A percentile compares a stretch with the other conserved stretches of the same genome.
phyloP scores from a whole-genome alignment of 2,329 filamentous ascomycete species.

The Escovopsis sp. region DNA sequence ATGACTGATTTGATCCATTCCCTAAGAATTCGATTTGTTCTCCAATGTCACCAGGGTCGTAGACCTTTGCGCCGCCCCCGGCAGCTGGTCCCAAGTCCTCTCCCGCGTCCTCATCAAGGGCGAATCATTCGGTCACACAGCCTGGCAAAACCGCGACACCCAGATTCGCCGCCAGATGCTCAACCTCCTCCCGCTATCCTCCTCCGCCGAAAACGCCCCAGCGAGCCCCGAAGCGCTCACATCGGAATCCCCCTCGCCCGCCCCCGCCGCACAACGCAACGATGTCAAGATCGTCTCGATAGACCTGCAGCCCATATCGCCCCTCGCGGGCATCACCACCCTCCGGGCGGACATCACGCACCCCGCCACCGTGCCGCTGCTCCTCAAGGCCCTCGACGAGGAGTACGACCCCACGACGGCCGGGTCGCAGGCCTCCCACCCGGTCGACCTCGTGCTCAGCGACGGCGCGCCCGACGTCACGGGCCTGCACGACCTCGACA shows the following conservation, averaged over 20 bases:
- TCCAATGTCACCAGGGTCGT: conserved; percentile 82
- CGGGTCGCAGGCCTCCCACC: conserved; percentile 47
- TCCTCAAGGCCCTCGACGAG: conserved; percentile 72
- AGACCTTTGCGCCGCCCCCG: conserved; percentile 87
- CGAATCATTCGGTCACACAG: conserved; percentile 71
- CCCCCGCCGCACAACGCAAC: conserved; percentile 23
- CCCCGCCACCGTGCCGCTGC: conserved; percentile 79
- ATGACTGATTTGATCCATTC: not conserved
- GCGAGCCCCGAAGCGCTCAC: conserved; percentile 8
- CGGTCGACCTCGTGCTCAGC: conserved; percentile 85
- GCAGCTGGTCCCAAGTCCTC: conserved; percentile 94
- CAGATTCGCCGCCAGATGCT: conserved; percentile 48
- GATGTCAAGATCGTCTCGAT: conserved; percentile 92
- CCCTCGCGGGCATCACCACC: conserved; percentile 81
- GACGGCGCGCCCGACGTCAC: conserved; percentile 96
- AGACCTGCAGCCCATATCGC: conserved; percentile 90
- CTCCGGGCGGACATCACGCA: conserved; percentile 95
- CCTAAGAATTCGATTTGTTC: conserved; percentile 81
- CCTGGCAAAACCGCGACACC: conserved; percentile 76
- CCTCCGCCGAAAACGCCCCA: conserved; percentile 10
- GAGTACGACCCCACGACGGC: conserved; percentile 34
- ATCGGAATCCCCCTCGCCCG: conserved; percentile 22
- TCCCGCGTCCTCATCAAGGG: conserved; percentile 88
- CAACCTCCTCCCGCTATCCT: conserved; percentile 23
- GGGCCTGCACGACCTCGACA: conserved; percentile 90